phyloP scores from a whole-genome alignment of 306 rosid genomes.

The Rosa chinensis region DNA sequence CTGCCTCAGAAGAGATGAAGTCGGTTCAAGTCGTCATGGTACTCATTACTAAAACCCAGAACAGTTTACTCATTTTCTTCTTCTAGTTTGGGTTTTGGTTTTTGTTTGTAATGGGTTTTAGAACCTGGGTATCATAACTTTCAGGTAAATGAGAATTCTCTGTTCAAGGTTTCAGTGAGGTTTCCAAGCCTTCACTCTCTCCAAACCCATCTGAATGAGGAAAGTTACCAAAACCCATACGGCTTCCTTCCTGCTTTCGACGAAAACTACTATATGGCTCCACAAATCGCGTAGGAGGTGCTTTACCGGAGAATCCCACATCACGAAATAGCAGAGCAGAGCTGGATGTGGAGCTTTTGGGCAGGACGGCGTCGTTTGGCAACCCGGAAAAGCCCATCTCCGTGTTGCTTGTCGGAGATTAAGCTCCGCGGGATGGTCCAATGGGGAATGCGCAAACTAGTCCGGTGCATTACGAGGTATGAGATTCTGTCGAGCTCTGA shows the following conservation, averaged over 20 bases:
- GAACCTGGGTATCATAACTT: not conserved
- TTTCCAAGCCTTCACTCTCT: constrained; percentile 74
- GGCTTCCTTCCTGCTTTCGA: constrained; percentile 55
- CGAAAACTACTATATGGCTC: constrained; percentile 55
- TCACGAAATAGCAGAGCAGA: constrained; percentile 41
- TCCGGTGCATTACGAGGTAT: constrained; percentile 47
- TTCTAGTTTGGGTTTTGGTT: not conserved
- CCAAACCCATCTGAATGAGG: constrained; percentile 46
- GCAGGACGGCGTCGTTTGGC: constrained; percentile 26
- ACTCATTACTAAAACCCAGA: not conserved
- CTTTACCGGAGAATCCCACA: constrained; percentile 52
- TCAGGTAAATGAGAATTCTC: constrained; percentile 61
- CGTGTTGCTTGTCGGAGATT: constrained; percentile 57
- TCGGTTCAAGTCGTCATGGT: constrained; percentile 69
- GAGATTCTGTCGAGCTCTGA: constrained; percentile 27
- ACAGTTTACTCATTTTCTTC: not conserved
- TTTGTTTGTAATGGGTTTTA: not conserved
- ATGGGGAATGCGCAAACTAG: constrained; percentile 78
- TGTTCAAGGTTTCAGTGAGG: constrained; percentile 48
- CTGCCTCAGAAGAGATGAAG: constrained; percentile 54
- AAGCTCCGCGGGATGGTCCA: constrained; percentile 62
- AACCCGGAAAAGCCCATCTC: constrained; percentile 2
- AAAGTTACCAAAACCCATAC: constrained; percentile 28
- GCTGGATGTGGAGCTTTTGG: constrained; percentile 74
- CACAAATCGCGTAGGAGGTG: constrained; percentile 46